Conservation (phyloP, 192 early-diverging fungal genomes). For the Mortierella antarctica region DNA sequence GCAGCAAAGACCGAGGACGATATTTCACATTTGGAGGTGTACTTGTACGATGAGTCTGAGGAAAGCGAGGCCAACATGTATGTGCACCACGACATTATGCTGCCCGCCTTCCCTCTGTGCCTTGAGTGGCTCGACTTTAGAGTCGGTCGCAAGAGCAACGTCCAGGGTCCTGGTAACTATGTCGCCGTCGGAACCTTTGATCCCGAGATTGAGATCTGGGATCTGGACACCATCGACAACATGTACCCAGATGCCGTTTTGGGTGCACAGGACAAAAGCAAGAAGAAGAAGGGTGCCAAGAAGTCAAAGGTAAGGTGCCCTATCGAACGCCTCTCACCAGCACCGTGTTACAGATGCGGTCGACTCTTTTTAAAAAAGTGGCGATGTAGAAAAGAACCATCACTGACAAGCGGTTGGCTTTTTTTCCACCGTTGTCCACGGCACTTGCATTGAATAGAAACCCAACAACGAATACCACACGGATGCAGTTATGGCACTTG, state of each 20-base stretch:
- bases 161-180: slow-evolving; percentile 79
- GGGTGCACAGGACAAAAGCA: slow-evolving; percentile 69
- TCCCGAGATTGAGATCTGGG: slow-evolving; percentile 99
- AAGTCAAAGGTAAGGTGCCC: slow-evolving; percentile 54
- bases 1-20: slow-evolving; percentile 98
- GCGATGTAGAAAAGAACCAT: too few relatives aligned
- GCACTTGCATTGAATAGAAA: slow-evolving; percentile 36
- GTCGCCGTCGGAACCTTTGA: slow-evolving; percentile 98
- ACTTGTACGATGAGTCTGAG: slow-evolving; percentile 83
- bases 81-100: slow-evolving; percentile 98
- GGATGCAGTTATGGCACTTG: slow-evolving; percentile 94
- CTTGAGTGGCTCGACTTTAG: slow-evolving; percentile 96
- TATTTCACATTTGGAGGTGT: slow-evolving; percentile 94
- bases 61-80: slow-evolving; percentile 92
- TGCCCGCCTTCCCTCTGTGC: slow-evolving; percentile 95
- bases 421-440: not conserved
- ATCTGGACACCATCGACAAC: slow-evolving; percentile 90
- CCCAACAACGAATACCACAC: slow-evolving; percentile 87
- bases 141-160: slow-evolving; percentile 71
- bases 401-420: not conserved
- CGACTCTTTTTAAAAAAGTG: not conserved
- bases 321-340: too few relatives aligned
- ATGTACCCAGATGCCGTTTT: slow-evolving; percentile 94
- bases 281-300: slow-evolving; percentile 62
- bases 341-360: too few relatives aligned